phyloP scores from a whole-genome alignment of 2,329 filamentous ascomycete species.

The Aspergillus piperis region DNA sequence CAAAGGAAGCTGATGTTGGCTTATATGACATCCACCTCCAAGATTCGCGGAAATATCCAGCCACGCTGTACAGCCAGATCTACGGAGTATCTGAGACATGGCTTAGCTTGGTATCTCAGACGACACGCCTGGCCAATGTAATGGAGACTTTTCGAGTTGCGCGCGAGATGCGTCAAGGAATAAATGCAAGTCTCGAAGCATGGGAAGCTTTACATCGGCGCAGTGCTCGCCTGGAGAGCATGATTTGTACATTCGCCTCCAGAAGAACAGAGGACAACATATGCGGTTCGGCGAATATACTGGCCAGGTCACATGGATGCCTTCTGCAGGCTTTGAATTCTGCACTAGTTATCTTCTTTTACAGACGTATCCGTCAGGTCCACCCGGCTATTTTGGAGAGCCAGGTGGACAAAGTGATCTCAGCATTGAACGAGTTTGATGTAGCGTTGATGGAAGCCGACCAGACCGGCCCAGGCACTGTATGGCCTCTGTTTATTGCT shows the following conservation, averaged over 20 bases:
- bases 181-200: conserved; percentile 21
- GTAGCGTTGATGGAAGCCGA: conserved; percentile 19
- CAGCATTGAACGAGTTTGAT: conserved; percentile 35
- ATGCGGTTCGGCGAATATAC: conserved; percentile 14
- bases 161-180: conserved; percentile 9
- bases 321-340: conserved; percentile 45
- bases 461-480: conserved; percentile 28
- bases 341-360: conserved; percentile 47
- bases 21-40: conserved; percentile 45
- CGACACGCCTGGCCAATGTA: conserved; percentile 45
- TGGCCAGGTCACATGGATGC: conserved; percentile 26
- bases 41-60: conserved; percentile 35
- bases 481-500: conserved; percentile 46
- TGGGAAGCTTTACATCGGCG: conserved; percentile 33
- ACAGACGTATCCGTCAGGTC: conserved; percentile 43
- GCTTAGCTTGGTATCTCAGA: conserved; percentile 48
- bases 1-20: conserved; percentile 35
- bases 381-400: conserved; percentile 43
- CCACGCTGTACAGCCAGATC: conserved; percentile 43
- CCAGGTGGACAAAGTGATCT: conserved; percentile 40
- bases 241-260: conserved; percentile 30
- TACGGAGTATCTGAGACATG: conserved; percentile 49
- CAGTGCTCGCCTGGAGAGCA: conserved; percentile 34
- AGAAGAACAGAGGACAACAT: conserved; percentile 25
- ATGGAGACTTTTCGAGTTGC: conserved; percentile 31